Percentiles rank a stretch among this genome's conserved stretches.
These are phyloP conservation scores for Trichoderma sp. DNA, from an alignment of 2,329 filamentous ascomycete species.

Conservation along the genomic window DNA sequence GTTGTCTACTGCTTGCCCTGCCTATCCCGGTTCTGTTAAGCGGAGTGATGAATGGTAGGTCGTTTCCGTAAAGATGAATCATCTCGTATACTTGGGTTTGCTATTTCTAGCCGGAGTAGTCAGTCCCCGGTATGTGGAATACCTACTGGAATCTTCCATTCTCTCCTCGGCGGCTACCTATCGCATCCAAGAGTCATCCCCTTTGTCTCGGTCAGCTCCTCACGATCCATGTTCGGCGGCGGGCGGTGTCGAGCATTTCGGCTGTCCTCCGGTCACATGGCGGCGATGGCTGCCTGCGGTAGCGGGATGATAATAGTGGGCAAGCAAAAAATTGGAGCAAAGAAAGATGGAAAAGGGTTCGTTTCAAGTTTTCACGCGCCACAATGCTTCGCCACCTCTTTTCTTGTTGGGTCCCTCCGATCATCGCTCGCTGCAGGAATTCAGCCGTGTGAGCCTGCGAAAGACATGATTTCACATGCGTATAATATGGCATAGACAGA, in stretches of 20 bases:
- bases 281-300: conserved; percentile 12
- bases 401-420: background rate
- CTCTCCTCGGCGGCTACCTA: background rate
- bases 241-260: background rate
- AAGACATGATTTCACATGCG: background rate
- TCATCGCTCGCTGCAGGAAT: background rate
- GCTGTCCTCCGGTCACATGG: conserved; percentile 19
- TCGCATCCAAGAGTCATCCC: background rate
- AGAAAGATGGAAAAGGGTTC: background rate
- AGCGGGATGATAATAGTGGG: conserved; percentile 9
- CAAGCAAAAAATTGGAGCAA: background rate
- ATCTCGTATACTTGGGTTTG: background rate
- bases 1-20: background rate
- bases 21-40: background rate
- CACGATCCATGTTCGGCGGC: background rate
- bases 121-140: background rate
- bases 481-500: background rate
- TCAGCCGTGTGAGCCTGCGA: background rate
- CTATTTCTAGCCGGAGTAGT: background rate
- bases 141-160: background rate
- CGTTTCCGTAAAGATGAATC: background rate
- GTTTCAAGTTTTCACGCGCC: background rate
- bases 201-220: conserved; percentile 15
- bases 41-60: too few species aligned
- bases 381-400: conserved; percentile 12